Conservation (phyloP, 768 basidiomycete genomes). For the Favolaschia claudopus region DNA sequence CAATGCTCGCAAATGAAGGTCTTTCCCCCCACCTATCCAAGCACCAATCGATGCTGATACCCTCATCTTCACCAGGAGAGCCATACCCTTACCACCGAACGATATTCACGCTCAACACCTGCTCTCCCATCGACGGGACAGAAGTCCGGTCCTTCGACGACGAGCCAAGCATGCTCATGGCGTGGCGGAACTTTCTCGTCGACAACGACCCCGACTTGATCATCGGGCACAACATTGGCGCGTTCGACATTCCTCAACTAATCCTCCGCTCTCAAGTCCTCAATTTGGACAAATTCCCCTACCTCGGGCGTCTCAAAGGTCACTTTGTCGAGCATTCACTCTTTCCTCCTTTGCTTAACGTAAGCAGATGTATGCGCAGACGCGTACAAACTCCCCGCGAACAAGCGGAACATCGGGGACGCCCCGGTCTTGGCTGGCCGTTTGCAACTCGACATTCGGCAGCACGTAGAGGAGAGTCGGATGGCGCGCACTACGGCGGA, state of each 20-base stretch:
- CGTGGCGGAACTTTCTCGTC: slow-evolving; percentile 73
- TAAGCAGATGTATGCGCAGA: not conserved
- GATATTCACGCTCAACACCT: slow-evolving; percentile 78
- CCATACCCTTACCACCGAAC: slow-evolving; percentile 51
- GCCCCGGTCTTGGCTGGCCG: slow-evolving; percentile 11
- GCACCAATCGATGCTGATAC: too few relatives aligned
- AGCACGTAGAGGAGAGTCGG: slow-evolving; percentile 3
- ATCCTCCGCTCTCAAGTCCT: slow-evolving; percentile 65
- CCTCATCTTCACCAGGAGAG: too few relatives aligned
- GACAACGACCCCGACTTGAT: slow-evolving; percentile 78
- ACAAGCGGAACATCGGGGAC: not conserved
- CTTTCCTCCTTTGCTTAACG: too few relatives aligned
- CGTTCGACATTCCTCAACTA: slow-evolving; percentile 81
- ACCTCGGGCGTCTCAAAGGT: slow-evolving; percentile 15
- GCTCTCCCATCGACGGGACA: slow-evolving; percentile 79
- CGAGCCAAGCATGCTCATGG: slow-evolving; percentile 61
- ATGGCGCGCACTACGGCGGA: too few relatives aligned
- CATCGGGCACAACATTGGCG: slow-evolving; percentile 77
- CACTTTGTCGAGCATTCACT: not conserved
- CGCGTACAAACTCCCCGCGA: not conserved
- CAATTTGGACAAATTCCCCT: not conserved
- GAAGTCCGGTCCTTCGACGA: slow-evolving; percentile 71
- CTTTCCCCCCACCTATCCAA: not conserved
- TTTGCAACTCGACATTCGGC: not conserved
- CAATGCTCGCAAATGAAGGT: not conserved